Evolutionary conservation across 495 filamentous ascomycete species (phyloP).

Genomic region (Chaetomium fimeti): DNA sequence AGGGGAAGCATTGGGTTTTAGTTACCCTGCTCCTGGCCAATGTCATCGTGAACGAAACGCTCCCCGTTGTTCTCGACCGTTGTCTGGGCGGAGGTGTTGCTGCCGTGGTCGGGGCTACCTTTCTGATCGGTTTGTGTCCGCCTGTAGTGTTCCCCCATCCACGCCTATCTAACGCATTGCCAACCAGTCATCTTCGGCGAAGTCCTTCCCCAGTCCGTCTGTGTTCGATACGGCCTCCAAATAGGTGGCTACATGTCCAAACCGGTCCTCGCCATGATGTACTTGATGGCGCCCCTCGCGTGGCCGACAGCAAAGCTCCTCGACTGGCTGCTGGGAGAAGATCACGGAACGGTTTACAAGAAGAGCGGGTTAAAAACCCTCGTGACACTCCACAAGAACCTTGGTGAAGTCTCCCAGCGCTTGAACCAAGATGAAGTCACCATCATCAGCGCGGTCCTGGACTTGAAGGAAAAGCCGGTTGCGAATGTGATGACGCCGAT

Average conservation of each 20-base stretch:
- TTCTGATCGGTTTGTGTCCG: slow-evolving; percentile 73
- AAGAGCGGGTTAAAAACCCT: slow-evolving; percentile 79
- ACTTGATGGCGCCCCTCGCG: slow-evolving; percentile 77
- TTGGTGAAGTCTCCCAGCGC: slow-evolving; percentile 82
- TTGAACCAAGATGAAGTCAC: slow-evolving; percentile 97
- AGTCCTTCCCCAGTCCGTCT: slow-evolving; percentile 91
- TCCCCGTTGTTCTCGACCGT: slow-evolving; percentile 91
- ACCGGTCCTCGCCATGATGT: slow-evolving; percentile 86
- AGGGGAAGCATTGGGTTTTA: slow-evolving; percentile 98
- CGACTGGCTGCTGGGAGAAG: slow-evolving; percentile 82
- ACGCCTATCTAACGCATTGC: slow-evolving; percentile 2
- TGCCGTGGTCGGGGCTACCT: slow-evolving; percentile 86
- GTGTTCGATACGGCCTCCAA: slow-evolving; percentile 93
- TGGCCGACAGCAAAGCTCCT: slow-evolving; percentile 90
- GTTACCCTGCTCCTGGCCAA: slow-evolving; percentile 92
- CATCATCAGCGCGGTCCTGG: slow-evolving; percentile 94
- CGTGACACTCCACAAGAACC: slow-evolving; percentile 86
- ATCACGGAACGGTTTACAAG: slow-evolving; percentile 93
- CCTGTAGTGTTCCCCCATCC: not conserved
- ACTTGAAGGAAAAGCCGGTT: slow-evolving; percentile 93
- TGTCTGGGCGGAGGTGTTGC: slow-evolving; percentile 93
- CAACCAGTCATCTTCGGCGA: slow-evolving; percentile 93
- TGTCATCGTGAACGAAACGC: slow-evolving; percentile 96
- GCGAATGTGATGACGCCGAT: slow-evolving; percentile 98
- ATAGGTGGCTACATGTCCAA: slow-evolving; percentile 95